These are phyloP conservation scores for Phoma herbarum DNA, from an alignment of 2,329 filamentous ascomycete species.

Conservation along the genomic window DNA sequence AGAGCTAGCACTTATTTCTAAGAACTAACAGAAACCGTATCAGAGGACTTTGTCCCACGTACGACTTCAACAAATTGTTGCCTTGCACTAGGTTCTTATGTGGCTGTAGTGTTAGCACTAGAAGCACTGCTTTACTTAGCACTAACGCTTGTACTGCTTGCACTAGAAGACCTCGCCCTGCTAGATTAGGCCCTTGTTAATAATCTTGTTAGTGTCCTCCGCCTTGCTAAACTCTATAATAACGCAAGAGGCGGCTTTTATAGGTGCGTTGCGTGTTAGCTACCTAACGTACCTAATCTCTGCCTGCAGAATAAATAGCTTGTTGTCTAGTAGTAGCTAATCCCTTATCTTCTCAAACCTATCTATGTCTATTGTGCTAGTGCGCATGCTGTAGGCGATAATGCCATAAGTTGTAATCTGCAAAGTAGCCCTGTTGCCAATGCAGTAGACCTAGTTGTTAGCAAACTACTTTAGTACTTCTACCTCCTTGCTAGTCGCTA, in stretches of 20 bases:
- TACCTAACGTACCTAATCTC: background rate
- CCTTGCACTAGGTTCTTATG: no score
- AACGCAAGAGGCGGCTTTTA: background rate
- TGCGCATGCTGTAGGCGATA: background rate
- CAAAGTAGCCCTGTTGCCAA: background rate
- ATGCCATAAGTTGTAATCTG: background rate
- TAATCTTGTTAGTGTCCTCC: no score
- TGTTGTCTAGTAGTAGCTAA: background rate
- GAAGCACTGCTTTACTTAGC: no score
- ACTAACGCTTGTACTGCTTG: no score
- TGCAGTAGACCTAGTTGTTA: background rate
- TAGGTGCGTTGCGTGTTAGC: background rate
- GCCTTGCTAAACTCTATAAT: no score
- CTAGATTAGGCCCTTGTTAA: no score
- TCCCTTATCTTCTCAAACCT: background rate
- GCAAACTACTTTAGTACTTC: background rate
- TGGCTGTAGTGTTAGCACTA: no score
- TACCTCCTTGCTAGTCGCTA: background rate
- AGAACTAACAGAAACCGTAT: no score
- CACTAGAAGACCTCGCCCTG: no score
- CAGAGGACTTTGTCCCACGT: no score
- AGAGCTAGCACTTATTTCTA: no score
- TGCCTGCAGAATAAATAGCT: background rate
- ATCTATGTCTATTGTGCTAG: background rate
- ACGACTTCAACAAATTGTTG: no score